Percentiles rank a stretch among this genome's conserved stretches.
Conservation (phyloP, 1,139 yeast species). For the Nakaseomyces bracarensis region DNA sequence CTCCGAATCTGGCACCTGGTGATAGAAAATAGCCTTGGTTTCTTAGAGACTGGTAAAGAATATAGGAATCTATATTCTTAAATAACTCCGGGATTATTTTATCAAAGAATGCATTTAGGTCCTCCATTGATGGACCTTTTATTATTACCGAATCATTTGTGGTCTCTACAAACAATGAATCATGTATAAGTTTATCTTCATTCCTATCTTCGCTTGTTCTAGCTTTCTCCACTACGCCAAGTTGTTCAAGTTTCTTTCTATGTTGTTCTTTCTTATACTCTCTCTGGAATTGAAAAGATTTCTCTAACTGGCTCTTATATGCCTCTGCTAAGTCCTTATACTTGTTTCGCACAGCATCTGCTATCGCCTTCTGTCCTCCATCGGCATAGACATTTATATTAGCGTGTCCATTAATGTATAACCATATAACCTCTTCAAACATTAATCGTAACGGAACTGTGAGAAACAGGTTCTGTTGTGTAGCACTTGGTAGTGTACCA, state of each 20-base stretch:
- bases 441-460: conserved; percentile 74
- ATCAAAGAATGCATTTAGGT: no score
- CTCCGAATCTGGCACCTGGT: conserved; percentile 90
- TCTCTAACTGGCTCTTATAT: conserved; percentile 13
- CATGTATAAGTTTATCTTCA: conserved; percentile 15
- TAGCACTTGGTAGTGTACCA: conserved; percentile 79
- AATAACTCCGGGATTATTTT: conserved; percentile 9
- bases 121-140: no score
- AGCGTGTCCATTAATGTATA: conserved; percentile 41
- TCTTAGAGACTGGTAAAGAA: conserved; percentile 16
- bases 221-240: conserved; percentile 12
- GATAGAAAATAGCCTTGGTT: conserved; percentile 34
- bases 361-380: conserved; percentile 13
- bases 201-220: conserved; percentile 6
- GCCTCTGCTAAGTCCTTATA: conserved; percentile 12
- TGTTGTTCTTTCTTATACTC: conserved; percentile 18
- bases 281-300: conserved; percentile 17
- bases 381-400: conserved; percentile 25
- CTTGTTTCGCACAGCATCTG: conserved; percentile 15
- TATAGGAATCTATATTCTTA: conserved; percentile 14
- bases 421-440: conserved; percentile 66
- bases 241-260: conserved; percentile 13
- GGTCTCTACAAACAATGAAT: conserved; percentile 22
- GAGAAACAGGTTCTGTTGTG: conserved; percentile 82
- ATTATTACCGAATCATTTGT: conserved; percentile 12